A percentile compares a stretch with the other conserved stretches of the same genome.
These are phyloP conservation scores for Haematococcus sp. DNA, from an alignment of 139 green algal species.

Conservation along the genomic window DNA sequence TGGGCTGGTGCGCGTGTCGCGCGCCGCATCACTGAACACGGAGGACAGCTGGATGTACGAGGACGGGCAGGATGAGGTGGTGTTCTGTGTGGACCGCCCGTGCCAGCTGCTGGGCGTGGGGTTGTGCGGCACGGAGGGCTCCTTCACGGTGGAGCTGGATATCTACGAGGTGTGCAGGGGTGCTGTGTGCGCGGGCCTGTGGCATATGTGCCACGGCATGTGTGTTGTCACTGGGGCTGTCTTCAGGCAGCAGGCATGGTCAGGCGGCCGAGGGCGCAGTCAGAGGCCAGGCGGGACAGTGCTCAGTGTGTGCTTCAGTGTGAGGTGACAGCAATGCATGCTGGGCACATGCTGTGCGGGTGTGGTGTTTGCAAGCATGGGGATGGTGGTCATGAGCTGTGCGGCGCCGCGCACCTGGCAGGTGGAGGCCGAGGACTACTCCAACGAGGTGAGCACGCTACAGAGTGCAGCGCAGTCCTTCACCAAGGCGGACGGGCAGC, in stretches of 20 bases:
- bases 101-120: slow-evolving; percentile 69
- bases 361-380: too few relatives aligned
- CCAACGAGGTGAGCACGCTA: slow-evolving; percentile 36
- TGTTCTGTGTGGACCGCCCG: slow-evolving; percentile 60
- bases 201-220: too few relatives aligned
- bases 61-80: slow-evolving; percentile 54
- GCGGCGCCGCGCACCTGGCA: too few relatives aligned
- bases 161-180: slow-evolving; percentile 48
- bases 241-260: too few relatives aligned
- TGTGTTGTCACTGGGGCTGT: too few relatives aligned
- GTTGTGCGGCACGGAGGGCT: slow-evolving; percentile 61
- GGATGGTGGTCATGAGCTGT: too few relatives aligned
- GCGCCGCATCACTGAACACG: slow-evolving; percentile 37
- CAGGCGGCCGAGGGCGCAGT: too few relatives aligned
- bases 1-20: slow-evolving; percentile 33
- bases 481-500: slow-evolving; percentile 60
- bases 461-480: slow-evolving; percentile 53
- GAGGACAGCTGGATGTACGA: slow-evolving; percentile 74
- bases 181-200: background rate
- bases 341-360: too few relatives aligned
- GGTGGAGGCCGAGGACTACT: slow-evolving; percentile 41
- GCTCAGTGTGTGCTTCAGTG: too few relatives aligned
- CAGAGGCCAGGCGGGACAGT: too few relatives aligned
- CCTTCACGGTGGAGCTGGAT: slow-evolving; percentile 64
- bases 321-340: too few relatives aligned